Percentiles rank a stretch among this genome's conserved stretches.
Conservation (phyloP, 1,139 yeast species). For the Magnusiomyces paraingens region DNA sequence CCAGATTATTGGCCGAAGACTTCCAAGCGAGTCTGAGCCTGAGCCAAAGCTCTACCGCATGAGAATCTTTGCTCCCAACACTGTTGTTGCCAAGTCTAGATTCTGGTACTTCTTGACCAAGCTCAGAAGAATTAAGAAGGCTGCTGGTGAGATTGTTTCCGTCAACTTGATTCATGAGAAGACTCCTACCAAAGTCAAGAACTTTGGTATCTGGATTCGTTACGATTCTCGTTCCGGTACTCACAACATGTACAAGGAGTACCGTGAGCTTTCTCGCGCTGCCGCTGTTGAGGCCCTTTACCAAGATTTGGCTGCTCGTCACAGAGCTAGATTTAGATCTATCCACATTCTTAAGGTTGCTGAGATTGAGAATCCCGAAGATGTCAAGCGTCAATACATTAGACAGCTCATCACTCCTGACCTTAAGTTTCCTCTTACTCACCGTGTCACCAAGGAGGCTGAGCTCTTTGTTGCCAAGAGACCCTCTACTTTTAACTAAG, state of each 20-base stretch:
- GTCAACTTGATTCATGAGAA: constrained; percentile 88
- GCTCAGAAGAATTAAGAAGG: constrained; percentile 99
- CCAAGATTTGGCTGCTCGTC: constrained; percentile 99
- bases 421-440: constrained; percentile 99
- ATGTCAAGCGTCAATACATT: constrained; percentile 98
- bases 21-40: constrained; percentile 98
- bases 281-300: constrained; percentile 98
- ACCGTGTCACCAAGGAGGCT: constrained; percentile 93
- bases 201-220: constrained; percentile 99
- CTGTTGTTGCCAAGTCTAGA: constrained; percentile 99
- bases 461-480: constrained; percentile 85
- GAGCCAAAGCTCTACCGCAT: constrained; percentile 99
- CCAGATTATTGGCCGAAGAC: constrained; percentile 99
- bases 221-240: constrained; percentile 99
- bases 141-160: constrained; percentile 98
- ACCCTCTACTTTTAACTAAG: constrained; percentile 94
- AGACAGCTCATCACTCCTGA: constrained; percentile 94
- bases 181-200: constrained; percentile 98
- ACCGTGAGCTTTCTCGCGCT: constrained; percentile 99
- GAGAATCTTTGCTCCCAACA: constrained; percentile 99
- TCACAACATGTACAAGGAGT: constrained; percentile 99
- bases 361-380: constrained; percentile 95
- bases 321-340: constrained; percentile 99
- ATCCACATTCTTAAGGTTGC: constrained; percentile 95
- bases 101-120: constrained; percentile 99